Evolutionary conservation across 139 green algal species (phyloP), one percentile per base, ranked within the genome.

Genomic region (Picochlorum sp.): DNA sequence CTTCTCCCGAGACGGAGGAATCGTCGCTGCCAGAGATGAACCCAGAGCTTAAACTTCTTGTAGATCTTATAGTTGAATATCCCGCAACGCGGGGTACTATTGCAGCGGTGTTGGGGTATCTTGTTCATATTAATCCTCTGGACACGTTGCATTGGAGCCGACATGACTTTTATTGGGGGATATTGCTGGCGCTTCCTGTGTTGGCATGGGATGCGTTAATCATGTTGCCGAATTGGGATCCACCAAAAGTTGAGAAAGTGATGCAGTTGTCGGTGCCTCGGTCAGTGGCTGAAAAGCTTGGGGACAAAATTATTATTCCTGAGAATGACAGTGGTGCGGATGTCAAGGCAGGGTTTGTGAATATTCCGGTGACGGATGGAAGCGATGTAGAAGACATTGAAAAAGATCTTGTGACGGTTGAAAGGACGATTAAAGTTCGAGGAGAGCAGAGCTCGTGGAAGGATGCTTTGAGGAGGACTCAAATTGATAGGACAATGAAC

Each of bases 361-460:
- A 28, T 44, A 49, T 34, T 3, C 23, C 38, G 1, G 45, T 20
- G 3, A 11, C 7, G 4, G 44, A 24, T 50, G 21, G 26, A 38
- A 14, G 7, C 8, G 21, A 21, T 11, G 62, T 56, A 6, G 55
- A 62, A 6, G 63, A 76, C 16, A 16, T 34, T 59, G 51, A 34
- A 2, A 30, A 16, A 10, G 68, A 63, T 13, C 26, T 71, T 44
- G 66, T 72, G 10, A 56, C 65, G 28, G n/a, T 72, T 31, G 61
- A 77, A 62, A 50, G 45, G 24, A 63, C n/a, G 10, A 55, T 77
- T 18, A 41, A 8, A 21, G 56, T 78, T 4, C 16, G 57, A 4
- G 45, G 10, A 7, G 56, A 66, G 16, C 68, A 77, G 67, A 68
- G 59, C 30, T 63, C 72, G n/a, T 28, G 55, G 16, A 52, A 67